A percentile compares a stretch with the other conserved stretches of the same genome.
phyloP scores from a whole-genome alignment of 1,139 yeast species.

The Candida sp. region DNA sequence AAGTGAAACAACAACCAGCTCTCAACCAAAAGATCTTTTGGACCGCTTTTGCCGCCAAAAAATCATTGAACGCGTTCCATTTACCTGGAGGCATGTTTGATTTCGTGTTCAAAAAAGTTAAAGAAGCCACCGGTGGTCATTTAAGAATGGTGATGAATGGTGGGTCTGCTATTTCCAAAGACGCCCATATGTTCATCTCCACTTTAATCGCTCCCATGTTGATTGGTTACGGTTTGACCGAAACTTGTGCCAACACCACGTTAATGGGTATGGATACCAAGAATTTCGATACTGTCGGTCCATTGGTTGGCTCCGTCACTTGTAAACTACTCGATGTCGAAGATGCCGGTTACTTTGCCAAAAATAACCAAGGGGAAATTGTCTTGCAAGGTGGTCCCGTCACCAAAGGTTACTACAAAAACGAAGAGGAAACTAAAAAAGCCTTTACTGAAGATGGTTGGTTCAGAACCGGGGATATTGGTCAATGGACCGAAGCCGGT shows the following conservation, averaged over 20 bases:
- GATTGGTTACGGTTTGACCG: constrained; percentile 96
- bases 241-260: constrained; percentile 87
- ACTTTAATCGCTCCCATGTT: constrained; percentile 84
- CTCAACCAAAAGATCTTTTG: constrained; percentile 81
- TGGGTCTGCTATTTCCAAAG: constrained; percentile 86
- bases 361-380: constrained; percentile 91
- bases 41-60: constrained; percentile 79
- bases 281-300: constrained; percentile 78
- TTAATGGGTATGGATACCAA: constrained; percentile 63
- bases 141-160: constrained; percentile 78
- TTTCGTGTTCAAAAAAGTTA: constrained; percentile 80
- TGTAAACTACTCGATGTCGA: constrained; percentile 88
- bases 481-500: constrained; percentile 86
- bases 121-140: constrained; percentile 94
- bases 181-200: constrained; percentile 82
- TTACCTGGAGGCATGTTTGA: constrained; percentile 71
- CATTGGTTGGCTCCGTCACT: constrained; percentile 78
- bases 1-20: constrained; percentile 65
- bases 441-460: constrained; percentile 86
- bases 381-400: constrained; percentile 75
- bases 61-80: constrained; percentile 54
- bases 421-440: constrained; percentile 73
- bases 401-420: constrained; percentile 75
- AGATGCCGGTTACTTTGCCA: constrained; percentile 90
- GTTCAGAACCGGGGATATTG: constrained; percentile 98